A percentile compares a stretch with the other conserved stretches of the same genome.
Evolutionary conservation across 164 flowering plant species (phyloP).

Genomic region (Chimonanthus praecox): DNA sequence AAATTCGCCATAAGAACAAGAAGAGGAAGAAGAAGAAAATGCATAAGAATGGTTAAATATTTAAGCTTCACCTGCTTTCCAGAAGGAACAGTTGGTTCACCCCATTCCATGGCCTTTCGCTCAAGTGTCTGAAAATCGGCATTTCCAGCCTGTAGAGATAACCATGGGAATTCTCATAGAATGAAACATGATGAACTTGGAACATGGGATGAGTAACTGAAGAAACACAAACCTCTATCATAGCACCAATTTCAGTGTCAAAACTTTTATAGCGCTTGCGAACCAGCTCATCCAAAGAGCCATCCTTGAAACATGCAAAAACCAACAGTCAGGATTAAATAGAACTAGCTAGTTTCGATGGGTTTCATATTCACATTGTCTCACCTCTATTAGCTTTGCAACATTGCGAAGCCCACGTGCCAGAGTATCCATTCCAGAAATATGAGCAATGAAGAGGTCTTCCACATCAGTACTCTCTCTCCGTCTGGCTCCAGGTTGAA

Average conservation of each 20-base stretch:
- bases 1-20: neutral
- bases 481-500: constrained; percentile 37
- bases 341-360: neutral
- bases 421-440: constrained; percentile 90
- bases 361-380: neutral
- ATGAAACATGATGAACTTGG: neutral
- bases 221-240: constrained; percentile 52
- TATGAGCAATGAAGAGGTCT: constrained; percentile 90
- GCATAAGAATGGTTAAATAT: neutral
- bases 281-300: constrained; percentile 69
- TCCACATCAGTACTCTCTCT: constrained; percentile 98
- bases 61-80: constrained; percentile 71
- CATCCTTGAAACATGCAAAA: constrained; percentile 46
- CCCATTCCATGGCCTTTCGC: constrained; percentile 83
- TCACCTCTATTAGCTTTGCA: constrained; percentile 76
- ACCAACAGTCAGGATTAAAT: neutral
- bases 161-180: neutral
- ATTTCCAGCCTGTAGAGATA: constrained; percentile 77
- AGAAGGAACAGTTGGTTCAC: constrained; percentile 88
- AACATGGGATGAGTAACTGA: neutral
- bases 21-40: neutral
- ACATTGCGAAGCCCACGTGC: constrained; percentile 95
- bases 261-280: constrained; percentile 83
- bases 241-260: constrained; percentile 77
- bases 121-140: constrained; percentile 82